These are phyloP conservation scores for Sambucus nigra DNA, from an alignment of 129 eudicot genomes.

Conservation along the genomic window DNA sequence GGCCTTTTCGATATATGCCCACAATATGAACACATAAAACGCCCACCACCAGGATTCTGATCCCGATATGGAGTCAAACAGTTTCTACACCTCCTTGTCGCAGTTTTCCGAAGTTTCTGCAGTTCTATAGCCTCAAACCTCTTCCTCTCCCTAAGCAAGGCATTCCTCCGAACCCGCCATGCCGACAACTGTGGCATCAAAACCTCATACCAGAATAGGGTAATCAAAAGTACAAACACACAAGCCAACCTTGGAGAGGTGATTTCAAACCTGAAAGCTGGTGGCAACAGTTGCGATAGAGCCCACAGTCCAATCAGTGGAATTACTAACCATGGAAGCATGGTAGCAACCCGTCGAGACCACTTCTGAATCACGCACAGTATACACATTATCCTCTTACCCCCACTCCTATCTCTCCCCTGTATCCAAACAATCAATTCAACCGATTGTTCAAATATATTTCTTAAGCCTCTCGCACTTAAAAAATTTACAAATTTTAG, in stretches of 20 bases:
- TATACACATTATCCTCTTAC: constrained; percentile 99
- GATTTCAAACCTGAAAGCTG: constrained; percentile 79
- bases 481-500: too few species aligned
- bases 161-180: constrained; percentile 74
- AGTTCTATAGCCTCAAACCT: constrained; percentile 76
- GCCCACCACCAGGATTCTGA: constrained; percentile 87
- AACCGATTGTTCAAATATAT: too few species aligned
- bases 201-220: constrained; percentile 85
- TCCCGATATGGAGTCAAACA: constrained; percentile 80
- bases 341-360: constrained; percentile 88
- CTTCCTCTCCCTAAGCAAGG: constrained; percentile 71
- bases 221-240: constrained; percentile 66
- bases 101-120: constrained; percentile 78
- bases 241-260: constrained; percentile 87
- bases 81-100: constrained; percentile 78
- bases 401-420: too few species aligned
- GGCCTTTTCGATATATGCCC: constrained; percentile 87
- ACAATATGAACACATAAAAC: constrained; percentile 81
- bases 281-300: constrained; percentile 81
- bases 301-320: constrained; percentile 91
- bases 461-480: too few species aligned
- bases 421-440: too few species aligned
- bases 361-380: constrained; percentile 94
- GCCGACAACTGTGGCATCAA: constrained; percentile 82
- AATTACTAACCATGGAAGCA: constrained; percentile 94